Percentiles rank a stretch among this genome's conserved stretches.
Evolutionary conservation across 2,329 filamentous ascomycete genomes (phyloP).

Genomic region (Fusarium agapanthi): DNA sequence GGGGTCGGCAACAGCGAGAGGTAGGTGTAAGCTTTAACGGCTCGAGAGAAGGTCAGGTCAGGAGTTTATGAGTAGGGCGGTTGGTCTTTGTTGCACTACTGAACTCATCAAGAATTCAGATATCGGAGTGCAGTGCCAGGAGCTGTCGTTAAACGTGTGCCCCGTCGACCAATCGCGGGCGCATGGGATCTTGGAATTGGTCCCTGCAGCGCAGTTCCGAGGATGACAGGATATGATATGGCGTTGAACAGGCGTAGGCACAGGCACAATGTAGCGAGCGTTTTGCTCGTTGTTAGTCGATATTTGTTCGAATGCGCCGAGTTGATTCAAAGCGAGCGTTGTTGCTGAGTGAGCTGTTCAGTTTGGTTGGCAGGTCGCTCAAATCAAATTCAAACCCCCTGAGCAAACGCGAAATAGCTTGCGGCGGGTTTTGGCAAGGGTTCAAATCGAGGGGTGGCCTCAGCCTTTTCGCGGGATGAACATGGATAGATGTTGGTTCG

Average conservation of each 20-base stretch:
- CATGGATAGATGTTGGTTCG: conserved; percentile 11
- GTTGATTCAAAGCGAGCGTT: conserved; percentile 12
- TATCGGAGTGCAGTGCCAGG: conserved; percentile 34
- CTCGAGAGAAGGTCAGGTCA: conserved; percentile 9
- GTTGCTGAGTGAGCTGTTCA: conserved; percentile 35
- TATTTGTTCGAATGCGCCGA: conserved; percentile 6
- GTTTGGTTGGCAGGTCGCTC: conserved; percentile 28
- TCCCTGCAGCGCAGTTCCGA: conserved; percentile 20
- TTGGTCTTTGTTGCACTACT: conserved; percentile 23
- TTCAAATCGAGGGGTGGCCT: conserved; percentile 44
- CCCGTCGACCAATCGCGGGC: conserved; percentile 39
- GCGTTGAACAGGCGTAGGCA: not conserved
- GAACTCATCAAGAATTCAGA: conserved; percentile 44
- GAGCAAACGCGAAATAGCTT: conserved; percentile 44
- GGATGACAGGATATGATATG: not conserved
- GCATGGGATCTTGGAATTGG: conserved; percentile 36
- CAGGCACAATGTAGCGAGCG: not conserved
- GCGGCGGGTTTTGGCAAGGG: conserved; percentile 37
- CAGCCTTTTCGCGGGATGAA: conserved; percentile 39
- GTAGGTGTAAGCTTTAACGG: conserved; percentile 1
- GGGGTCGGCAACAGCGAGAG: conserved; percentile 31
- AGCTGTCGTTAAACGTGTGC: conserved; percentile 35
- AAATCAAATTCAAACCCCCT: conserved; percentile 40
- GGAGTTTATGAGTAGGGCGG: conserved; percentile 5
- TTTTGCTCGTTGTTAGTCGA: not conserved